Conservation (phyloP, 257 asterid genomes). For the Gentiana dahurica region DNA sequence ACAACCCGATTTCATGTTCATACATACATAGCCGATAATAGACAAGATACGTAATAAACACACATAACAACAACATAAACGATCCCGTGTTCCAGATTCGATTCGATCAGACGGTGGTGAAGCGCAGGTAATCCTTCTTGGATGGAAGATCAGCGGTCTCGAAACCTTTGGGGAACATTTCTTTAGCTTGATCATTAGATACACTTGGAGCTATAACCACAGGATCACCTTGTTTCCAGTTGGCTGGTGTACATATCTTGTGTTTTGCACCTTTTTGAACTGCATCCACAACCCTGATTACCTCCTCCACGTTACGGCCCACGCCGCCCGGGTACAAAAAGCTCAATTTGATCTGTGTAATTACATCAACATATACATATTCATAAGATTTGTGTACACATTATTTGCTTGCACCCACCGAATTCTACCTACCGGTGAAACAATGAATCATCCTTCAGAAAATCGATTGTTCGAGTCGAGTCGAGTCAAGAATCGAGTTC, state of each 20-base stretch:
- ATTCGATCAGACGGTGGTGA: slow-evolving; percentile 25
- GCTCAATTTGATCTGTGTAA: slow-evolving; percentile 50
- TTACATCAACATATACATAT: too few species aligned
- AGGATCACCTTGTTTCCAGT: slow-evolving; percentile 67
- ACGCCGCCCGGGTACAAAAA: slow-evolving; percentile 75
- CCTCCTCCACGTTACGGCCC: slow-evolving; percentile 88
- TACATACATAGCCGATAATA: too few species aligned
- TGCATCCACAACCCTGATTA: slow-evolving; percentile 65
- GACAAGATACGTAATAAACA: too few species aligned
- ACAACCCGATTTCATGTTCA: too few species aligned
- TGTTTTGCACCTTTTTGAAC: slow-evolving; percentile 42
- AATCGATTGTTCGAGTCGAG: too few species aligned
- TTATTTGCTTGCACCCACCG: too few species aligned
- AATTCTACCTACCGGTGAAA: too few species aligned
- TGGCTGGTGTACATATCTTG: slow-evolving; percentile 71
- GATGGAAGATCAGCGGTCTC: slow-evolving; percentile 50
- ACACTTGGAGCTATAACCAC: slow-evolving; percentile 54
- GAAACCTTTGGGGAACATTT: slow-evolving; percentile 60
- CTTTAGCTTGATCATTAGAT: slow-evolving; percentile 42
- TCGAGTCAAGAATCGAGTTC: too few species aligned
- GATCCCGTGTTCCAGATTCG: neutral
- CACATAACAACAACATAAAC: too few species aligned
- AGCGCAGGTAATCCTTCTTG: slow-evolving; percentile 56
- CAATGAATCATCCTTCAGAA: too few species aligned
- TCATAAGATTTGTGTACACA: too few species aligned